Evolutionary conservation across 2,329 filamentous ascomycete species (phyloP).

Genomic region (Penicillium rolfsii): DNA sequence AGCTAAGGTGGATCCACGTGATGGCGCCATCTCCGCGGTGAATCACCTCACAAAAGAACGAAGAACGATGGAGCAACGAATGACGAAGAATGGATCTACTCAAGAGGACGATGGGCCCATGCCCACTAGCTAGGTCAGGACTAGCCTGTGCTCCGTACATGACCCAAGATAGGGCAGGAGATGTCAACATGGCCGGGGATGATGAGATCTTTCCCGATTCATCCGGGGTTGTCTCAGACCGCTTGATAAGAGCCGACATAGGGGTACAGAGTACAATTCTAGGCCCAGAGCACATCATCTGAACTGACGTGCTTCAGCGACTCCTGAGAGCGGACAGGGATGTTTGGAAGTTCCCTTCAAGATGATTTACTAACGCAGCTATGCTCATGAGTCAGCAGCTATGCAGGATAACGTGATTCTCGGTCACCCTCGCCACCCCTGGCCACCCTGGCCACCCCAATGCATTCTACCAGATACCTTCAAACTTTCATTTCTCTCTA

Average conservation of each 20-base stretch:
- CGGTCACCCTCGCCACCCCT: no score
- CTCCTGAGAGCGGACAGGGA: no score
- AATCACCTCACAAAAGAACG: slow-evolving; percentile 11
- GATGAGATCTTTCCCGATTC: neutral
- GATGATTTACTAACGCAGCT: no score
- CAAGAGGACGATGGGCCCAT: neutral
- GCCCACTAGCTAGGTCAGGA: neutral
- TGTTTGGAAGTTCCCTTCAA: no score
- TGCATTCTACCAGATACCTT: no score
- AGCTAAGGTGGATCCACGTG: slow-evolving; percentile 20
- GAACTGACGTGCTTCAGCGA: neutral
- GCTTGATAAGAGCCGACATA: neutral
- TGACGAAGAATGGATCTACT: neutral
- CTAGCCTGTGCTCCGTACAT: neutral
- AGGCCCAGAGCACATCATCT: neutral
- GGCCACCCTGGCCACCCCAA: no score
- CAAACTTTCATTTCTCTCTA: no score
- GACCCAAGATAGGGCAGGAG: neutral
- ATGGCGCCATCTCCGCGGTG: slow-evolving; percentile 27
- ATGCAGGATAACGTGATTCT: no score
- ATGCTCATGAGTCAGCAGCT: no score
- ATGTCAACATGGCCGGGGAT: neutral
- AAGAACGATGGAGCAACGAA: neutral
- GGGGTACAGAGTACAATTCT: no score
- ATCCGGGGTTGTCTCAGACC: neutral